Evolutionary conservation across 2,329 filamentous ascomycete species (phyloP).

Genomic region (Elsinoe australis): DNA sequence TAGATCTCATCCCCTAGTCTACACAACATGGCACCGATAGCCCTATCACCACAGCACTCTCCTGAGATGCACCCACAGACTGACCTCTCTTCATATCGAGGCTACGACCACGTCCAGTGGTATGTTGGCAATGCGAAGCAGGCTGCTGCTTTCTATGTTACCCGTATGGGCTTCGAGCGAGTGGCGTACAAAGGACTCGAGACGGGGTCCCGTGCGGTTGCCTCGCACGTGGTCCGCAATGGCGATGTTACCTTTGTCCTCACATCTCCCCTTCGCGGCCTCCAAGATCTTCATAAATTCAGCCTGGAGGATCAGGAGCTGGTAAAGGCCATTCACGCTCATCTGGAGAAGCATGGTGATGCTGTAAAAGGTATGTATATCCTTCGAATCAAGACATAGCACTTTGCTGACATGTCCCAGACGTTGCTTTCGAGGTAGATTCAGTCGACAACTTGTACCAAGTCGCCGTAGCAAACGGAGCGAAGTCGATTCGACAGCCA

Average conservation of each 20-base stretch:
- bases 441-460: constrained; percentile 72
- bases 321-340: constrained; percentile 67
- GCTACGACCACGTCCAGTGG: constrained; percentile 92
- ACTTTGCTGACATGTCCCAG: constrained; percentile 32
- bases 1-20: neutral
- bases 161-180: constrained; percentile 74
- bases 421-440: constrained; percentile 92
- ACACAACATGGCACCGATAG: constrained; percentile 35
- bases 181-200: constrained; percentile 83
- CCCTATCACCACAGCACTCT: constrained; percentile 24
- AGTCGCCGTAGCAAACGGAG: constrained; percentile 60
- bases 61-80: constrained; percentile 15
- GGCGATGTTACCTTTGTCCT: constrained; percentile 73
- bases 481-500: constrained; percentile 56
- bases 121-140: constrained; percentile 97
- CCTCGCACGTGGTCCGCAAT: constrained; percentile 77
- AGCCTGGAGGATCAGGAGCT: constrained; percentile 53
- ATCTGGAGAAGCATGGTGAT: constrained; percentile 82
- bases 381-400: neutral
- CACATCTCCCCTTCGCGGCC: constrained; percentile 64
- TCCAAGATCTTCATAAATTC: constrained; percentile 23
- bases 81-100: constrained; percentile 50
- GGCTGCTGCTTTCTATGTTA: constrained; percentile 80
- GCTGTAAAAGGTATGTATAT: constrained; percentile 59
- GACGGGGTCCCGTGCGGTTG: constrained; percentile 71